A percentile compares a stretch with the other conserved stretches of the same genome.
Evolutionary conservation across 164 flowering plant genomes (phyloP).

Genomic region (Liquidambar formosana): DNA sequence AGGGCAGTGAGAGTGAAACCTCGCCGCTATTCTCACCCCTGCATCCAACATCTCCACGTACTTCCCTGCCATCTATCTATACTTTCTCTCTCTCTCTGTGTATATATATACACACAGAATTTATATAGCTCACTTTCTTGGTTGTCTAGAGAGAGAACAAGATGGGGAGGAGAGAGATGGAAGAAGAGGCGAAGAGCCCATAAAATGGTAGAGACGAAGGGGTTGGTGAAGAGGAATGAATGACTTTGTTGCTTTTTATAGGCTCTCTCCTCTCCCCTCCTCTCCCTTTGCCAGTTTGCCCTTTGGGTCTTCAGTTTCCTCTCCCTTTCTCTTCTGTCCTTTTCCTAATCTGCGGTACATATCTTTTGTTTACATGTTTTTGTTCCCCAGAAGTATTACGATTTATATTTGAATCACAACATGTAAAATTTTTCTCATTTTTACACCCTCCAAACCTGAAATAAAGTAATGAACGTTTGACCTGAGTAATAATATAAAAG

Average conservation of each 20-base stretch:
- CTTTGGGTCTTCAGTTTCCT: not conserved
- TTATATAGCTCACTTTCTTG: not conserved
- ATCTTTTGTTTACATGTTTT: not conserved
- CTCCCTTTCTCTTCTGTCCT: not conserved
- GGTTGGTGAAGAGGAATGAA: not conserved
- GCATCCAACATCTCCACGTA: slow-evolving; percentile 31
- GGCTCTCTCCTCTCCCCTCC: not conserved
- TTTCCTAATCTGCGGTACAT: not conserved
- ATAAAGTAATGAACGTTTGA: too few species aligned
- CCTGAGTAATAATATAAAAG: too few species aligned
- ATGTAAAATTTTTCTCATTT: too few species aligned
- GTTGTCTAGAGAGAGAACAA: too few species aligned
- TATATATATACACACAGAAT: not conserved
- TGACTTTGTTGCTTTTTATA: not conserved
- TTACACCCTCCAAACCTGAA: too few species aligned
- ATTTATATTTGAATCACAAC: not conserved
- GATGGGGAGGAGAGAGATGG: not conserved
- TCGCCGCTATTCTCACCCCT: slow-evolving; percentile 33
- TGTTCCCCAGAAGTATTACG: not conserved
- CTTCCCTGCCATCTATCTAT: slow-evolving; percentile 19
- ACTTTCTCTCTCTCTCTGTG: not conserved
- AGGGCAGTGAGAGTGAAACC: slow-evolving; percentile 42
- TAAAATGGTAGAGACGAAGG: too few species aligned
- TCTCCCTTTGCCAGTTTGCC: too few species aligned
- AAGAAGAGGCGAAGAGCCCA: too few species aligned